phyloP scores from a whole-genome alignment of 345 rosid species.

The Triadica sebifera region DNA sequence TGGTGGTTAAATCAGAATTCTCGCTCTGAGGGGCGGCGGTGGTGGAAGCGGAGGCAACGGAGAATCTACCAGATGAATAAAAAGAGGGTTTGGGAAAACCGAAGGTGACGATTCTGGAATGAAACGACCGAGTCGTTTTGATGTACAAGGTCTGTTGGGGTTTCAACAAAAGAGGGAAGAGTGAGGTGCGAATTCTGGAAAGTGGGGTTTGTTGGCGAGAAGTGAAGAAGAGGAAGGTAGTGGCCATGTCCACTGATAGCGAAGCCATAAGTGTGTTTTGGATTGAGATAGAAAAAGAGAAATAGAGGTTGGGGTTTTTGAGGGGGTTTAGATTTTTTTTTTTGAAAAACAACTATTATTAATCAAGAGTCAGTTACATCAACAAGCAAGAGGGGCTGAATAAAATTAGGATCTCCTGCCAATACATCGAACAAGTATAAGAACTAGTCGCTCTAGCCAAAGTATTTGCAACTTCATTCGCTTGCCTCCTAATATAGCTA shows the following conservation, averaged over 20 bases:
- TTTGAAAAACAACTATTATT: no score
- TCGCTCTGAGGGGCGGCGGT: conserved; percentile 36
- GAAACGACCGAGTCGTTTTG: conserved; percentile 31
- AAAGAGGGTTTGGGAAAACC: conserved; percentile 12
- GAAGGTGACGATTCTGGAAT: conserved; percentile 19
- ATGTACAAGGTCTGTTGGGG: conserved; percentile 27
- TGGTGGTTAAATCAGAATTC: conserved; percentile 59
- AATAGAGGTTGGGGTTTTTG: not conserved
- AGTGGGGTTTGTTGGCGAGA: conserved; percentile 41
- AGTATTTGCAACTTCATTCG: no score
- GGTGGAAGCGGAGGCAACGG: conserved; percentile 52
- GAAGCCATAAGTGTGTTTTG: conserved; percentile 24
- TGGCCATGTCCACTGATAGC: conserved; percentile 49
- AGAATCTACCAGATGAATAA: conserved; percentile 37
- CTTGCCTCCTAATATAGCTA: no score
- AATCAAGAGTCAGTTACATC: no score
- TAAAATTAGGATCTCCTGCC: no score
- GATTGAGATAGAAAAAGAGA: not conserved
- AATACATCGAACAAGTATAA: no score
- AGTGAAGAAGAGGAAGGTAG: conserved; percentile 55
- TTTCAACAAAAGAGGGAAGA: conserved; percentile 36
- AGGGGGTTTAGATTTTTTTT: conserved; percentile 5
- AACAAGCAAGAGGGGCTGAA: no score
- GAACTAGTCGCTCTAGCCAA: no score
- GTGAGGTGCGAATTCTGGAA: conserved; percentile 35